Percentiles rank a stretch among this genome's conserved stretches.
Conservation (phyloP, 768 basidiomycete genomes). For the Lentinula raphanica region DNA sequence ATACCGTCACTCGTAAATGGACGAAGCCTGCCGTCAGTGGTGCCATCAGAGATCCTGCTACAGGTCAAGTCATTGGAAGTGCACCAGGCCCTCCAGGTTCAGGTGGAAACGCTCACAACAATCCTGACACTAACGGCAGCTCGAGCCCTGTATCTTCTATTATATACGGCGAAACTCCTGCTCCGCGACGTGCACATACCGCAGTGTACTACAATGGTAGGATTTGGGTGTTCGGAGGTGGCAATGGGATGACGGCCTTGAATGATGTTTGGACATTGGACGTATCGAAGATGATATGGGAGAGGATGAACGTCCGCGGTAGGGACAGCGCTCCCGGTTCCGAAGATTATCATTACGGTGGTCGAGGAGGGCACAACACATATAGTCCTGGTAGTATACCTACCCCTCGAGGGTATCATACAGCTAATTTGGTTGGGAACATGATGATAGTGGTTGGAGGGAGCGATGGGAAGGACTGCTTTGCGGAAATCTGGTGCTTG, state of each 20-base stretch:
- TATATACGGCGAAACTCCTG: conserved; percentile 30
- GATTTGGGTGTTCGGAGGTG: conserved; percentile 90
- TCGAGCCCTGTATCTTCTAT: neutral
- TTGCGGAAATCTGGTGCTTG: conserved; percentile 83
- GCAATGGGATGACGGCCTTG: conserved; percentile 84
- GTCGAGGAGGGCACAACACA: conserved; percentile 50
- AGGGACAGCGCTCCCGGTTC: neutral
- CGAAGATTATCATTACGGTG: conserved; percentile 44
- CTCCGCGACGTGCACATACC: conserved; percentile 83
- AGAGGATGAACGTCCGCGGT: conserved; percentile 13
- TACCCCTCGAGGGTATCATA: conserved; percentile 84
- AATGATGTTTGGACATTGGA: conserved; percentile 90
- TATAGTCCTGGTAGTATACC: conserved; percentile 19
- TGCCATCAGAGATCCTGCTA: neutral
- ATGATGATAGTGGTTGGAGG: conserved; percentile 89
- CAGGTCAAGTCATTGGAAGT: neutral
- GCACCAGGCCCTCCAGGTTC: conserved; percentile 25
- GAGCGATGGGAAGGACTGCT: conserved; percentile 84
- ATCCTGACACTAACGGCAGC: conserved; percentile 14
- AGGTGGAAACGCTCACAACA: conserved; percentile 10
- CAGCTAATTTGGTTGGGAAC: conserved; percentile 79
- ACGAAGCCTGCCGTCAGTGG: conserved; percentile 31
- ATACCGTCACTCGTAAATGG: conserved; percentile 72
- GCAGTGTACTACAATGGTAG: conserved; percentile 66
- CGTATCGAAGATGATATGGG: conserved; percentile 56